Base-by-base conservation (phyloP, 78 protist species). In the Planoprotostelium fungivorum region DNA sequence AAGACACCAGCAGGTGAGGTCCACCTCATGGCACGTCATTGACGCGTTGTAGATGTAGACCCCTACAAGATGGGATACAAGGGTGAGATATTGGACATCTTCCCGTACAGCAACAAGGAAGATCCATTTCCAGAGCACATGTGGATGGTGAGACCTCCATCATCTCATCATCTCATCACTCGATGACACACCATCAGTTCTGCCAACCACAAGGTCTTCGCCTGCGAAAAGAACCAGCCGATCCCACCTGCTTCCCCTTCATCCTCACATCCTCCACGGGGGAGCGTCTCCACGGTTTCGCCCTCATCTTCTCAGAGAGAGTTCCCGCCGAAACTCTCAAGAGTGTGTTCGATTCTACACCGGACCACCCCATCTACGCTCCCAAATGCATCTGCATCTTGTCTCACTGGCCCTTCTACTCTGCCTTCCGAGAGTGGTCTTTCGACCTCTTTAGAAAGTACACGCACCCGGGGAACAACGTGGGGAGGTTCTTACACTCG, bases 301-400 rank as follows among this genome's bases (percentile, higher is more conserved):
- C 93, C 88, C 31, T 92, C 35, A 92, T 90, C 5, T 92, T 92
- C 63, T 89, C 89, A 31, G 94, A 92, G 85, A 91, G 87, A 35
- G 34, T 92, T 83, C 28, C 86, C 35, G 91, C 87, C n/a, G 87
- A 89, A 73, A n/a, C 73, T 5, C 73, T 51, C 73, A 51, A 51
- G 16, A 25, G 31, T 5, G 73, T 51, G 73, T 51, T 51, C 16
- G 73, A 51, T 16, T 25, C 73, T 16, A 5, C 73, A 5, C 73
- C 73, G 73, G 16, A 5, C 31, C 34, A 88, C 23, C 35, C 34
- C 28, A 0, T 89, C 0, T 92, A 86, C 85, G 90, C 38, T n/a
- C 94, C 91, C 83, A 92, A 92, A 38, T 92, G 94, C 37, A 89
- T 92, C 36, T 92, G 94, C 34, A 84, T 92, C 31, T 38, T 92